Percentiles rank a stretch among this genome's conserved stretches.
These are phyloP conservation scores for Carex myosuroides DNA, from an alignment of 176 grass and related monocot species.

Conservation along the genomic window DNA sequence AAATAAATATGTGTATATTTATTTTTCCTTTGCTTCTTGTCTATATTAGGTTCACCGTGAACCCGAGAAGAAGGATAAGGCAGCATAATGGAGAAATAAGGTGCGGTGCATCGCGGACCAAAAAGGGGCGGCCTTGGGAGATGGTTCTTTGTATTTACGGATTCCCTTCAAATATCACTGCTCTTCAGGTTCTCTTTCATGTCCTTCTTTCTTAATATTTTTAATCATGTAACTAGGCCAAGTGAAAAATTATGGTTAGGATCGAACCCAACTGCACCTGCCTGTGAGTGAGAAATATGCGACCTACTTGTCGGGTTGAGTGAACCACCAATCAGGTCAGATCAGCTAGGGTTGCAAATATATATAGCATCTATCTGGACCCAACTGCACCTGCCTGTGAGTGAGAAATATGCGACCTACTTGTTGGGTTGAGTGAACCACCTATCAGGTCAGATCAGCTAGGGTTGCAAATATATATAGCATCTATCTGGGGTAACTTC, in stretches of 20 bases:
- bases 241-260: too few relatives aligned
- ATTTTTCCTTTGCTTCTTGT: not conserved
- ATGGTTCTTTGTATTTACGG: conserved; percentile 93
- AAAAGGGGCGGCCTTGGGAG: conserved; percentile 77
- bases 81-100: conserved; percentile 94
- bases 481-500: not conserved
- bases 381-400: not conserved
- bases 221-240: not conserved
- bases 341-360: not conserved
- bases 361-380: not conserved
- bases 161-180: conserved; percentile 74
- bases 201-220: not conserved
- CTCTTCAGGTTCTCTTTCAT: conserved; percentile 54
- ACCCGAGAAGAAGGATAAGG: conserved; percentile 72
- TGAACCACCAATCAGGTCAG: not conserved
- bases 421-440: not conserved
- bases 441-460: not conserved
- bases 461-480: not conserved
- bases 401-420: not conserved
- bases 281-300: not conserved
- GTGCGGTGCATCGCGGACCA: conserved; percentile 60
- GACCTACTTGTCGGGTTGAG: not conserved
- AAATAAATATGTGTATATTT: not conserved
- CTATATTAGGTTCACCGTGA: conserved; percentile 67
- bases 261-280: not conserved